A percentile compares a stretch with the other conserved stretches of the same genome.
Evolutionary conservation across 2,329 filamentous ascomycete species (phyloP).

Genomic region (Ampelomyces quisqualis): DNA sequence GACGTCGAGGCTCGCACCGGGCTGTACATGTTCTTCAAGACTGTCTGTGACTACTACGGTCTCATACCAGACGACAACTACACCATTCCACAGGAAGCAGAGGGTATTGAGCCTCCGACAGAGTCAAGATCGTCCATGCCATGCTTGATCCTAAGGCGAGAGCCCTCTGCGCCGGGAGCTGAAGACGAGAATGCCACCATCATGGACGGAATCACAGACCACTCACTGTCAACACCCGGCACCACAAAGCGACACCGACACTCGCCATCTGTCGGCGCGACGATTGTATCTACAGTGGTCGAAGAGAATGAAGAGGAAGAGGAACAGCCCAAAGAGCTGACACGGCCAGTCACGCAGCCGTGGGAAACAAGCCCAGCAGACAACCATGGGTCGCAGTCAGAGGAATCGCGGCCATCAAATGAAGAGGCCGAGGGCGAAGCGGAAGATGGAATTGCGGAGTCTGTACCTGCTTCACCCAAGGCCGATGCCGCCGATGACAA

Average conservation of each 20-base stretch:
- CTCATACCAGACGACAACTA: conserved; percentile 92
- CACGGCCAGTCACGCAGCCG: conserved; percentile 19
- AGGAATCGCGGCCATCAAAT: conserved; percentile 19
- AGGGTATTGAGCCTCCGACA: conserved; percentile 59
- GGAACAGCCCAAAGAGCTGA: conserved; percentile 13
- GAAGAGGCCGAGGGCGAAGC: conserved; percentile 18
- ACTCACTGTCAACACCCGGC: conserved; percentile 57
- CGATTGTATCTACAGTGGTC: conserved; percentile 73
- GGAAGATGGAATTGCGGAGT: conserved; percentile 10
- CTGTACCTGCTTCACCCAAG: conserved; percentile 12
- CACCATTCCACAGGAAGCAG: conserved; percentile 89
- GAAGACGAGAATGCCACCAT: conserved; percentile 23
- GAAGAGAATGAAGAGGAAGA: conserved; percentile 78
- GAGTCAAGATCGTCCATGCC: conserved; percentile 49
- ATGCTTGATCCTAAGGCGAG: conserved; percentile 42
- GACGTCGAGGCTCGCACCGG: conserved; percentile 87
- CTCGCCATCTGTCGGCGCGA: conserved; percentile 74
- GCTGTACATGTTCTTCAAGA: conserved; percentile 95
- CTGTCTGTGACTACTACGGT: conserved; percentile 88
- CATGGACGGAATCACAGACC: conserved; percentile 39
- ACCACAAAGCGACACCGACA: conserved; percentile 84
- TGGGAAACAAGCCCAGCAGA: conserved; percentile 20
- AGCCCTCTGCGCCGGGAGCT: conserved; percentile 28
- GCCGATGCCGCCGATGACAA: conserved; percentile 11
- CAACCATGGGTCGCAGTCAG: conserved; percentile 12